phyloP scores from a whole-genome alignment of 1,139 yeast genomes.

The Sugiyamaella japonica region DNA sequence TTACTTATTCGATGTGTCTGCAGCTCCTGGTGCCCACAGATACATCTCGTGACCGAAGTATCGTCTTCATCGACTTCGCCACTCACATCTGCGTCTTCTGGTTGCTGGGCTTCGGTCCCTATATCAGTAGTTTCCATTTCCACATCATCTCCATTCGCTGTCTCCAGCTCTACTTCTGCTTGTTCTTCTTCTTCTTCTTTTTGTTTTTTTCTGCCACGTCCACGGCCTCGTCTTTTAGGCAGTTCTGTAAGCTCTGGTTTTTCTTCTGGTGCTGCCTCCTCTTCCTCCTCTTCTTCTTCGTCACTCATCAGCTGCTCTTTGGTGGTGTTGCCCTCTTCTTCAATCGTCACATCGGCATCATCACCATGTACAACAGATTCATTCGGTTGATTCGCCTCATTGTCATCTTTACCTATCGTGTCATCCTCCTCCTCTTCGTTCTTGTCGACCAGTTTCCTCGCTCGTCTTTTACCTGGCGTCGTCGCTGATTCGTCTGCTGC shows the following conservation, averaged over 20 bases:
- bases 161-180: background rate
- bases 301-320: constrained; percentile 19
- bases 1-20: constrained; percentile 46
- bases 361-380: background rate
- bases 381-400: background rate
- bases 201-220: background rate
- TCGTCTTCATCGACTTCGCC: constrained; percentile 9
- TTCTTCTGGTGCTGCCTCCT: constrained; percentile 11
- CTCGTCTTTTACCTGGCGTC: background rate
- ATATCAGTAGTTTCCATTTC: constrained; percentile 16
- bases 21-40: constrained; percentile 77
- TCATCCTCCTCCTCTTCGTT: constrained; percentile 7
- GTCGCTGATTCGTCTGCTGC: background rate
- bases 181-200: constrained; percentile 4
- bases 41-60: constrained; percentile 68
- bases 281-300: constrained; percentile 7
- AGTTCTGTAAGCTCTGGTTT: background rate
- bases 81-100: constrained; percentile 17
- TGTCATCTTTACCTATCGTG: constrained; percentile 5
- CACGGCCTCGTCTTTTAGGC: constrained; percentile 8
- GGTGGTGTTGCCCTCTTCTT: constrained; percentile 15
- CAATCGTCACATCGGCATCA: constrained; percentile 12
- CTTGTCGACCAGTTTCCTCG: constrained; percentile 3
- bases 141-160: constrained; percentile 18
- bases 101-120: constrained; percentile 18